A percentile compares a stretch with the other conserved stretches of the same genome.
These are phyloP conservation scores for Byssothecium circinans DNA, from an alignment of 2,329 filamentous ascomycete genomes.

Conservation along the genomic window DNA sequence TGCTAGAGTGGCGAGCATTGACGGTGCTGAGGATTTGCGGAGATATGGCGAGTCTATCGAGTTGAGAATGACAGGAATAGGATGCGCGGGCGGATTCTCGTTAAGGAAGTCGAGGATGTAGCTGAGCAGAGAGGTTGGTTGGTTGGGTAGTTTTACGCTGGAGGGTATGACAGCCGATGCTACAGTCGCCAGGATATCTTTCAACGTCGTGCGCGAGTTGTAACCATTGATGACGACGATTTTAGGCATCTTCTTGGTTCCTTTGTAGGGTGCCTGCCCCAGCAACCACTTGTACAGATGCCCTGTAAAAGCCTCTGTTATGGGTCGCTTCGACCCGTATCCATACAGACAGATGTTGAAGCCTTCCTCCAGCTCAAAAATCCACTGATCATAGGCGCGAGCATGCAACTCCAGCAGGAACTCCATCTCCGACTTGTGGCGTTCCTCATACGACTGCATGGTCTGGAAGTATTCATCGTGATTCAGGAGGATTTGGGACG, in stretches of 20 bases:
- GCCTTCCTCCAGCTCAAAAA: slow-evolving; percentile 81
- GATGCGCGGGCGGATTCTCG: slow-evolving; percentile 34
- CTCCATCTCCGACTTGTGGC: slow-evolving; percentile 68
- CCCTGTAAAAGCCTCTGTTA: slow-evolving; percentile 75
- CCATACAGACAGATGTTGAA: slow-evolving; percentile 93
- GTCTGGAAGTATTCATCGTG: slow-evolving; percentile 89
- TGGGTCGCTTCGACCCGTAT: slow-evolving; percentile 81
- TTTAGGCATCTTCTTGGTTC: slow-evolving; percentile 49
- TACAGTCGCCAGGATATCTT: slow-evolving; percentile 71
- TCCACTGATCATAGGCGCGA: slow-evolving; percentile 86
- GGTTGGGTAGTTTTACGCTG: slow-evolving; percentile 60
- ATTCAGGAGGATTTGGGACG: slow-evolving; percentile 73
- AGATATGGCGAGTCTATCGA: slow-evolving; percentile 81
- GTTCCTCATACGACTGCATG: slow-evolving; percentile 65
- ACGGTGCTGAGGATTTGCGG: slow-evolving; percentile 69
- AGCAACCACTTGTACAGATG: slow-evolving; percentile 60
- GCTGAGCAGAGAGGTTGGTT: slow-evolving; percentile 69
- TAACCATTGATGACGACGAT: slow-evolving; percentile 91
- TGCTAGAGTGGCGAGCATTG: slow-evolving; percentile 74
- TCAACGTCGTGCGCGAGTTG: slow-evolving; percentile 63
- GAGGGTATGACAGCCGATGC: slow-evolving; percentile 61
- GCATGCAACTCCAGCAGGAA: slow-evolving; percentile 75
- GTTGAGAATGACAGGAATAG: slow-evolving; percentile 74
- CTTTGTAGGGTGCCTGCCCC: slow-evolving; percentile 29
- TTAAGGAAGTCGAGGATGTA: slow-evolving; percentile 65